These are phyloP conservation scores for Sesbania bispinosa DNA, from an alignment of 306 rosid genomes.

Conservation along the genomic window DNA sequence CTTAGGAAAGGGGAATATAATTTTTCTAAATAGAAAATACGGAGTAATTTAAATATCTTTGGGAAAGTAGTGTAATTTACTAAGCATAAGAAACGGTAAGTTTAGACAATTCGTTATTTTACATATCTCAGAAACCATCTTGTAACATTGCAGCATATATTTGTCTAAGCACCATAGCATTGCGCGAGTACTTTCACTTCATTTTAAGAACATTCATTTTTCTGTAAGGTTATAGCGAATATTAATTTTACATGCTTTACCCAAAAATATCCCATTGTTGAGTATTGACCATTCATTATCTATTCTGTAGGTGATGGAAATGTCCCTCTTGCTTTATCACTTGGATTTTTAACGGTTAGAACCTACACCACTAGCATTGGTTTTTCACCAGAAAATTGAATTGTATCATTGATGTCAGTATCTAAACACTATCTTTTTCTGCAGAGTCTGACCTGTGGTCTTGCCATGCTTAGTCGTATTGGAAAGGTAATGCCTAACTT, in stretches of 20 bases:
- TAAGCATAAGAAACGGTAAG: neutral
- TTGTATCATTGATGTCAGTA: constrained; percentile 2
- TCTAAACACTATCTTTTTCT: constrained; percentile 25
- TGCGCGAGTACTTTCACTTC: neutral
- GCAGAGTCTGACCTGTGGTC: constrained; percentile 87
- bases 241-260: neutral
- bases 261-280: neutral
- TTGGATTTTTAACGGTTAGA: constrained; percentile 90
- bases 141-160: constrained; percentile 1
- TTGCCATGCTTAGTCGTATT: constrained; percentile 66
- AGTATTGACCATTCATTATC: constrained; percentile 13
- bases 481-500: constrained; percentile 52
- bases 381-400: constrained; percentile 6
- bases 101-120: neutral
- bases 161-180: neutral
- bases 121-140: neutral
- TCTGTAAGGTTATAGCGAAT: neutral
- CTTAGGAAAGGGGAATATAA: neutral
- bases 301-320: constrained; percentile 72
- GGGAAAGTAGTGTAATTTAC: neutral
- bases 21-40: neutral
- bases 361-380: neutral
- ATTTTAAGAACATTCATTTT: neutral
- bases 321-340: constrained; percentile 74
- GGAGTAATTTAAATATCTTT: too few species aligned